Conservation (phyloP, 257 asterid genomes). For the Perilla frutescens region DNA sequence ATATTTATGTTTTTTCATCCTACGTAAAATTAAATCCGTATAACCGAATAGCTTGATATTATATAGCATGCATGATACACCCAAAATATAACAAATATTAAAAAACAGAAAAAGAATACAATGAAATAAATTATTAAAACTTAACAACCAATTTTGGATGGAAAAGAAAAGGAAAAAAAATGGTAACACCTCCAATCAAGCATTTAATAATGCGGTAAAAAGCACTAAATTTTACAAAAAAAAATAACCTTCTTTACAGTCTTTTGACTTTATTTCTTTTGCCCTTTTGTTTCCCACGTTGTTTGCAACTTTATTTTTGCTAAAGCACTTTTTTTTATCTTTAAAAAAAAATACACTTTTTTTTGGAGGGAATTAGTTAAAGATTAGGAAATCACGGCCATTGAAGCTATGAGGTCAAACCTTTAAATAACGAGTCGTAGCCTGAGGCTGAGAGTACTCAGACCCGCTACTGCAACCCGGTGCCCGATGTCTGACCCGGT, state of each 20-base stretch:
- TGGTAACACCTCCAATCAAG: conserved; percentile 9
- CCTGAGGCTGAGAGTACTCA: conserved; percentile 11
- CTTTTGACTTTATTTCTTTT: conserved; percentile 46
- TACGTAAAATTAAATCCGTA: too few relatives aligned
- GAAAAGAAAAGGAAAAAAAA: background rate
- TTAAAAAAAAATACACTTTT: conserved; percentile 28
- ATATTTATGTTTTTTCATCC: too few relatives aligned
- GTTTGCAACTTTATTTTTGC: conserved; percentile 47
- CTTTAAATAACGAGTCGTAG: conserved; percentile 48
- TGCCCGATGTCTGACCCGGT: conserved; percentile 53
- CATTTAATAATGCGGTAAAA: conserved; percentile 33
- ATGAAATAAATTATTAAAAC: background rate
- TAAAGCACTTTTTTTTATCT: conserved; percentile 46
- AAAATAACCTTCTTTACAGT: conserved; percentile 41
- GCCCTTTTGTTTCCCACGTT: conserved; percentile 58
- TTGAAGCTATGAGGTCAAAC: conserved; percentile 48
- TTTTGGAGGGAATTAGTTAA: background rate
- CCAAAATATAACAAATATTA: too few relatives aligned
- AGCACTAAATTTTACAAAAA: conserved; percentile 33
- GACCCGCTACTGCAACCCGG: conserved; percentile 47
- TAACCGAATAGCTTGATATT: too few relatives aligned
- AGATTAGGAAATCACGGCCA: conserved; percentile 36
- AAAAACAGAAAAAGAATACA: too few relatives aligned
- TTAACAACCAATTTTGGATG: background rate
- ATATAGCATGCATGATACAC: too few relatives aligned